Conservation (phyloP, 768 basidiomycete species). For the Suillus bovinus region DNA sequence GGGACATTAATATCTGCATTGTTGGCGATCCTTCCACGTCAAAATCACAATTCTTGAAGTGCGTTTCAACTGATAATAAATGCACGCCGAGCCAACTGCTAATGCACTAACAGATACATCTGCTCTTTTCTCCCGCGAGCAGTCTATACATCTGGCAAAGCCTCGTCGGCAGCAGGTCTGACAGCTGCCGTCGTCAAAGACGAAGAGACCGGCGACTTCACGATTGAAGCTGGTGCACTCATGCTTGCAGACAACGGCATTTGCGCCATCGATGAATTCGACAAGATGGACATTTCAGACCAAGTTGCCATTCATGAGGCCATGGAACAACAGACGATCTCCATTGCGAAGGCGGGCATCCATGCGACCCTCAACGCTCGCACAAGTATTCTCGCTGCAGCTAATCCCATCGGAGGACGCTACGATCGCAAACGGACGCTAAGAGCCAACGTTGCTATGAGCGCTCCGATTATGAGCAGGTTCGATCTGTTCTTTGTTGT, state of each 20-base stretch:
- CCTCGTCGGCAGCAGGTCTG: slow-evolving; percentile 97
- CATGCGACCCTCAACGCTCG: slow-evolving; percentile 98
- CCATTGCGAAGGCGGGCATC: slow-evolving; percentile 98
- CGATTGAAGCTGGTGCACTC: slow-evolving; percentile 97
- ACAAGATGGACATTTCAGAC: slow-evolving; percentile 99
- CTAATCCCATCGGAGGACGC: slow-evolving; percentile 95
- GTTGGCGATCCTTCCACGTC: slow-evolving; percentile 96
- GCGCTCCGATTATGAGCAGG: slow-evolving; percentile 97
- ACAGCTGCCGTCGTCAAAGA: slow-evolving; percentile 98
- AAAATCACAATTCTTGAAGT: slow-evolving; percentile 99
- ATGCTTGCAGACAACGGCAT: slow-evolving; percentile 99
- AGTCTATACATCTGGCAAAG: slow-evolving; percentile 99
- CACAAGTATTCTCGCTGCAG: slow-evolving; percentile 96
- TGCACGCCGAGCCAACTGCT: neutral
- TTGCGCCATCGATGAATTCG: slow-evolving; percentile 99
- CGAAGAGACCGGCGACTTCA: slow-evolving; percentile 99
- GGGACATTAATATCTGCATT: slow-evolving; percentile 98
- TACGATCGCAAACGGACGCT: slow-evolving; percentile 95
- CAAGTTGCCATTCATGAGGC: slow-evolving; percentile 99
- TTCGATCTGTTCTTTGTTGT: slow-evolving; percentile 99
- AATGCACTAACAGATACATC: slow-evolving; percentile 67
- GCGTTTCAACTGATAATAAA: slow-evolving; percentile 27
- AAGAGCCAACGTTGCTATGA: slow-evolving; percentile 94
- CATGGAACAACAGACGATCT: slow-evolving; percentile 99
- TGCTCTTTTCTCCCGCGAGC: slow-evolving; percentile 98